These are phyloP conservation scores for Perilla frutescens DNA, from an alignment of 257 asterid species.

Conservation along the genomic window DNA sequence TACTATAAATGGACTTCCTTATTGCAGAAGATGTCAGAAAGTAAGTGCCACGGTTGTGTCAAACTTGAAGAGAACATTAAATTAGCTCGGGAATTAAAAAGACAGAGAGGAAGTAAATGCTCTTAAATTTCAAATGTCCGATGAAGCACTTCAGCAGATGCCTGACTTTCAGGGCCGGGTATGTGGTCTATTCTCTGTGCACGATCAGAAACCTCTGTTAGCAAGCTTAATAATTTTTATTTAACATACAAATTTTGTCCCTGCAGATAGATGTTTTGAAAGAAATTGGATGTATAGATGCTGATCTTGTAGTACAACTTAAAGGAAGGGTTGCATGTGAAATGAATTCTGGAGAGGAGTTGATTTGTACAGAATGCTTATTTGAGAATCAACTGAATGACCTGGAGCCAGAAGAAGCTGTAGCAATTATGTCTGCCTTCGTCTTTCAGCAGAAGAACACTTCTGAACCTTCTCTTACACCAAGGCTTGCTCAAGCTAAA, in stretches of 20 bases:
- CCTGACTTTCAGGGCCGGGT: slow-evolving; percentile 99
- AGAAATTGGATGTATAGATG: slow-evolving; percentile 88
- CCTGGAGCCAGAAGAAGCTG: slow-evolving; percentile 98
- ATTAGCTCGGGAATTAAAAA: slow-evolving; percentile 73
- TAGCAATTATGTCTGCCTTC: slow-evolving; percentile 97
- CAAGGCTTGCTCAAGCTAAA: slow-evolving; percentile 80
- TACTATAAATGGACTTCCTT: slow-evolving; percentile 71
- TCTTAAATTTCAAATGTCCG: slow-evolving; percentile 90
- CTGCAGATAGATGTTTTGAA: slow-evolving; percentile 93
- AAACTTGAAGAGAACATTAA: slow-evolving; percentile 83
- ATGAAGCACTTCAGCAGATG: slow-evolving; percentile 98
- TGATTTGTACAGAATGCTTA: slow-evolving; percentile 95
- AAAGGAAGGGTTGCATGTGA: slow-evolving; percentile 99
- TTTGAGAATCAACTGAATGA: slow-evolving; percentile 95
- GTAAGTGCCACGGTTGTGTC: slow-evolving; percentile 90
- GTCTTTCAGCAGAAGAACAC: slow-evolving; percentile 95
- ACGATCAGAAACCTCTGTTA: slow-evolving; percentile 13
- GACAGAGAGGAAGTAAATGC: slow-evolving; percentile 71
- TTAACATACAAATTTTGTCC: slow-evolving; percentile 38
- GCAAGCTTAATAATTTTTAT: slow-evolving; percentile 27
- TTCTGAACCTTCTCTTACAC: slow-evolving; percentile 89
- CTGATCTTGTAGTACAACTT: slow-evolving; percentile 93
- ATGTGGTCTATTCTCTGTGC: slow-evolving; percentile 39
- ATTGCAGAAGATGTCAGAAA: slow-evolving; percentile 85
- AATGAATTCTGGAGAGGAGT: slow-evolving; percentile 99